Evolutionary conservation across 2,329 filamentous ascomycete genomes (phyloP), one percentile per base, ranked within the genome.

Genomic region (Xylaria sp.): DNA sequence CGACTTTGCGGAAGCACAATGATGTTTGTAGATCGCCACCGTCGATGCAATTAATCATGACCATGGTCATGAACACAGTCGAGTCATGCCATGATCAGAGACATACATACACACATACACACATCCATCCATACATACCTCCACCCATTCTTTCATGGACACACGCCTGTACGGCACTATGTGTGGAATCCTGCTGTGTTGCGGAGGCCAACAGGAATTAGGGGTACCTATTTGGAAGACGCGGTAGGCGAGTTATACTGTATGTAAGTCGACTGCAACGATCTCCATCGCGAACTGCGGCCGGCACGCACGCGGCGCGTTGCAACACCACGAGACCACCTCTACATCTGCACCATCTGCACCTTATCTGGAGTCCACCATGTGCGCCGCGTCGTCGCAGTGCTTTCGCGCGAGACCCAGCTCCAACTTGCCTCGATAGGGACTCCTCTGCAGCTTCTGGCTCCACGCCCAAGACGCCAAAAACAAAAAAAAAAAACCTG

Each of bases 241-340:
- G 62, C 50, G 64, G 59, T 64, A 62, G 41, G 48, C 63, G 64
- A 45, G 58, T 58, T 61, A 34, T 52, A 23, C 46, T 23, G n/a
- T 39, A 13, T 36, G 60, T 48, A 48, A 43, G 48, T 59, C 63
- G 58, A 59, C 63, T 69, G 60, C 66, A 60, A 63, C 68, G 60
- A 68, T 66, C 68, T 60, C 63, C 66, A 66, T 66, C 56, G 66
- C 63, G 63, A 57, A 43, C 68, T 39, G 59, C 56, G 62, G 48
- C 60, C 66, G 63, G 66, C 61, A 52, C 60, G 66, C 61, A 52
- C 60, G 68, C 68, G 63, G 52, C 56, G 60, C 68, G 68, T 60
- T 68, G 60, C 63, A 65, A 64, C 63, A 66, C 63, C 66, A 70
- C 58, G 60, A 68, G 66, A 68, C 68, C 68, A 68, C 63, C 55